Evolutionary conservation across 1,284 basidiomycete species (phyloP), one percentile per base, ranked within the genome.

Genomic region (Trametes versicolor): DNA sequence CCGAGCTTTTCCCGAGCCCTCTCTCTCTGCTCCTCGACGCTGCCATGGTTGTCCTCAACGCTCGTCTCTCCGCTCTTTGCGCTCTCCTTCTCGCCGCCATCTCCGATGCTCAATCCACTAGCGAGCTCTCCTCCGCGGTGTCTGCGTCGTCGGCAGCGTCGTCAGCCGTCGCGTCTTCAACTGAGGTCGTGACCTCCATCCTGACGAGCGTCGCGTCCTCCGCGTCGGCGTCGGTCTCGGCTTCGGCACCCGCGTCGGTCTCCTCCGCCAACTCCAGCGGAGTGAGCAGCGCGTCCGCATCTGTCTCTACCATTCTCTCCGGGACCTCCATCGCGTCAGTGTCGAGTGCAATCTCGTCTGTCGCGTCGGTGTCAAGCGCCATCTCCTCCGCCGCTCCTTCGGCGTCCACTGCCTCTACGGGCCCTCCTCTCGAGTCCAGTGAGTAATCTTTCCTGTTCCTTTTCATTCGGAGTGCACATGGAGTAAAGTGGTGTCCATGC

Each of bases 31-130:
- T 23, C 58, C 8, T 58, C 50, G 37, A 60, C 55, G 51, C 60
- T 62, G 52, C 60, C 50, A 69, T 69, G 65, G 63, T 65, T 63
- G 51, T 65, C 60, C 65, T 69, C 65, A 66, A 49, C 64, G 19
- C 65, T 3, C 48, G 62, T 64, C 65, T 65, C 58, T 67, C 68
- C 25, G 70, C 68, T 52, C 50, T 69, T 60, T 64, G 59, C 60
- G 63, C 63, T 27, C 62, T 67, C 63, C 67, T 65, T 53, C 39
- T 66, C 64, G 64, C 66, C 60, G 60, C 69, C 41, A 29, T 57
- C 53, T 23, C 54, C 29, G 25, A 65, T 45, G 65, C 58, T 13
- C 60, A 63, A 25, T 58, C 54, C n/a, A n/a, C n/a, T 17, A 47
- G 45, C 34, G 56, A 36, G 10, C n/a, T 53, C 12, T 55, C 60